A percentile compares a stretch with the other conserved stretches of the same genome.
Evolutionary conservation across 228 moss, liverwort and hornwort species (phyloP).

Genomic region (Sphagnum magellanicum): DNA sequence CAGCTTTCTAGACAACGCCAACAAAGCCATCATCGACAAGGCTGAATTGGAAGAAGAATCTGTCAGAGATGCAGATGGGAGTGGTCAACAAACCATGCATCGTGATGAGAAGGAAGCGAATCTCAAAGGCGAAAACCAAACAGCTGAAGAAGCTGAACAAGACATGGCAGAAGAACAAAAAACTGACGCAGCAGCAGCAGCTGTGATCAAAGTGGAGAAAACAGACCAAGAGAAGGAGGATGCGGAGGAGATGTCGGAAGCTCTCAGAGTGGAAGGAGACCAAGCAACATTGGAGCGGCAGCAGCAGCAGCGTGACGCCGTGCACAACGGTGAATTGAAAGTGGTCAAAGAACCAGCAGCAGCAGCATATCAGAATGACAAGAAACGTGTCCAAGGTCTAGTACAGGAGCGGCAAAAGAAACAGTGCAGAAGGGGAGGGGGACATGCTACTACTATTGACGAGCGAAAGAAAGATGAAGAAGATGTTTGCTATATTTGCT

Average conservation of each 20-base stretch:
- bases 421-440: constrained; percentile 33
- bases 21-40: too few species aligned
- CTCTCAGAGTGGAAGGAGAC: constrained; percentile 37
- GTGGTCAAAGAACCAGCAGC: constrained; percentile 9
- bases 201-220: constrained; percentile 11
- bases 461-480: constrained; percentile 48
- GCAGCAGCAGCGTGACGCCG: constrained; percentile 7
- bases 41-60: too few species aligned
- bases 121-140: neutral
- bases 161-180: neutral
- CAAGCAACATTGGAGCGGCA: constrained; percentile 27
- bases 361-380: constrained; percentile 23
- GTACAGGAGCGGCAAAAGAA: constrained; percentile 62
- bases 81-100: neutral
- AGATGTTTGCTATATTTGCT: constrained; percentile 96
- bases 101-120: neutral
- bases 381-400: constrained; percentile 53
- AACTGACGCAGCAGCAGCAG: neutral
- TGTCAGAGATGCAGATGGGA: neutral
- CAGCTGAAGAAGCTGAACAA: constrained; percentile 2
- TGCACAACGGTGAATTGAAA: constrained; percentile 1
- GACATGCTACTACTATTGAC: neutral
- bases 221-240: constrained; percentile 95
- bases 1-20: too few species aligned
- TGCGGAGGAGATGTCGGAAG: constrained; percentile 77